Evolutionary conservation across 768 basidiomycete genomes (phyloP).

Genomic region (Naganishia vaughanmartiniae): DNA sequence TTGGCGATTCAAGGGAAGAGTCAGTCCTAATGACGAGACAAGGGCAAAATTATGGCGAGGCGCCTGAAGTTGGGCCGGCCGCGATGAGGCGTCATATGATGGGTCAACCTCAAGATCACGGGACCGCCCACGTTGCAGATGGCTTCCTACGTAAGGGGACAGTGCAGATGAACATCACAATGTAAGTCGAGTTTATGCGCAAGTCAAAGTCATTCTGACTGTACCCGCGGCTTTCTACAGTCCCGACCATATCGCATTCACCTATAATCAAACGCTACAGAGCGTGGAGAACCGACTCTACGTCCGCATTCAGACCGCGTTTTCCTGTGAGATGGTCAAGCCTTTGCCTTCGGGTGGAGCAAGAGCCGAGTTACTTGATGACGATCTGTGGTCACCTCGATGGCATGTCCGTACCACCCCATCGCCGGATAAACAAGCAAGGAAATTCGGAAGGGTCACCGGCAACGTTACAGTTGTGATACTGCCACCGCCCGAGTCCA

Average conservation of each 20-base stretch:
- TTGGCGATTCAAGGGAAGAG: neutral
- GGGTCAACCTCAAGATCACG: neutral
- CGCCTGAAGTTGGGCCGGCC: too few relatives aligned
- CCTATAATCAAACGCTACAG: neutral
- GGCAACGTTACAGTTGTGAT: neutral
- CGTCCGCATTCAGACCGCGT: constrained; percentile 1
- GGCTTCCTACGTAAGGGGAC: neutral
- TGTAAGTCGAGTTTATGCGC: neutral
- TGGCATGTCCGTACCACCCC: neutral
- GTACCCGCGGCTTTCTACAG: neutral
- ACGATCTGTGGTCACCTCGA: constrained; percentile 1
- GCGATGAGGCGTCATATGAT: neutral
- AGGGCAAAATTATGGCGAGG: neutral
- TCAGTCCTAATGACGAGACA: neutral
- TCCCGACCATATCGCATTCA: neutral
- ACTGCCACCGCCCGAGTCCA: neutral
- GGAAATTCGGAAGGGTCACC: neutral
- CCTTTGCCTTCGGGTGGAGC: neutral
- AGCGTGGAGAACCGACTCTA: neutral
- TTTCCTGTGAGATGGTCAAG: neutral
- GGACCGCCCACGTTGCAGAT: neutral
- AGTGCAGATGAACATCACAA: neutral
- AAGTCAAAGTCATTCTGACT: neutral
- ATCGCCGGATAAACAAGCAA: neutral
- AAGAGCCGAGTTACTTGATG: neutral